These are phyloP conservation scores for Geotrichum carabidarum DNA, from an alignment of 1,139 yeast genomes.

Conservation along the genomic window DNA sequence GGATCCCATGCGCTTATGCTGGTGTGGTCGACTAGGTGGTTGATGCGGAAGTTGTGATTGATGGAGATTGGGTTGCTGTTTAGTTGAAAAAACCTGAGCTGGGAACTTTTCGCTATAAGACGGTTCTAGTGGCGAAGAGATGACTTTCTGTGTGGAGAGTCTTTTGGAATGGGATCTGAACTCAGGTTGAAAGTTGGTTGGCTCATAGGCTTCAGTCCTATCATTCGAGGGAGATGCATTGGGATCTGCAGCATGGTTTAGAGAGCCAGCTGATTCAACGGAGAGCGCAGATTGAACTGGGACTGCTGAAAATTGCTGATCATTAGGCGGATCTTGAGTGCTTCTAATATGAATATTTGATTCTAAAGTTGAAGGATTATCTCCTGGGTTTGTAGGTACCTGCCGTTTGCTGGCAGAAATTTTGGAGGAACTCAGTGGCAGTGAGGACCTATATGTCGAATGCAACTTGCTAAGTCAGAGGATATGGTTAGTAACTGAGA, in stretches of 20 bases:
- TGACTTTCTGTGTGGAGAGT: not conserved
- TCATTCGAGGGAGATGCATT: no score
- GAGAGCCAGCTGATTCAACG: no score
- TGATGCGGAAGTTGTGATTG: not conserved
- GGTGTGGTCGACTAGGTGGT: not conserved
- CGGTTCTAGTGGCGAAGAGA: not conserved
- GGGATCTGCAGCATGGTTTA: no score
- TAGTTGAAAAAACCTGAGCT: not conserved
- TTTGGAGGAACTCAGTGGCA: not conserved
- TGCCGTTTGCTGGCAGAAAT: not conserved
- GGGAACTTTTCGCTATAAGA: not conserved
- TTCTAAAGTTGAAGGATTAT: no score
- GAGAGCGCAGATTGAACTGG: no score
- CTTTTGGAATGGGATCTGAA: not conserved
- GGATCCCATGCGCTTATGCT: not conserved
- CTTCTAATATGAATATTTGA: no score
- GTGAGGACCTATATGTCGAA: constrained; percentile 1
- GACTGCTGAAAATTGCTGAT: no score
- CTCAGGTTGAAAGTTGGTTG: not conserved
- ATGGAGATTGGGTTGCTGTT: not conserved
- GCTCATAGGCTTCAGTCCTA: no score
- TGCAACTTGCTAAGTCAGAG: not conserved
- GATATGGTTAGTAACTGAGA: constrained; percentile 1
- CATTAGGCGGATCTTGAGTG: no score
- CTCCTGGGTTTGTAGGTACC: no score